phyloP scores from a whole-genome alignment of 2,329 filamentous ascomycete genomes.

The Byssothecium circinans region DNA sequence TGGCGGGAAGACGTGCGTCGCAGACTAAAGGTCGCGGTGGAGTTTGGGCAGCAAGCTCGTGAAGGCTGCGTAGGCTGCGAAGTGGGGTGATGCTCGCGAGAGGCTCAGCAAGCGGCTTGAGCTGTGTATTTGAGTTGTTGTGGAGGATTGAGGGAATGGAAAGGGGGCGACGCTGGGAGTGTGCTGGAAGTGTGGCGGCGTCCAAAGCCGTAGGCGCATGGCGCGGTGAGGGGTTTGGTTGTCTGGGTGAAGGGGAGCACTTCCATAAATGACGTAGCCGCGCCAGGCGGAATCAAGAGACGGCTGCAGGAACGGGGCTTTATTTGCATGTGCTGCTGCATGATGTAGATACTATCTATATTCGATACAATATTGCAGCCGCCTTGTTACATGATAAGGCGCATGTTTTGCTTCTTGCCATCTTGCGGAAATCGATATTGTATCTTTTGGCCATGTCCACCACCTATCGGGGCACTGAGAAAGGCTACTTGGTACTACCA shows the following conservation, averaged over 20 bases:
- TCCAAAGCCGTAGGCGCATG: background rate
- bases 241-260: background rate
- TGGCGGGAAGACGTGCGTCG: conserved; percentile 1
- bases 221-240: background rate
- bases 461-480: too few relatives aligned
- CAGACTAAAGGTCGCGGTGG: too few relatives aligned
- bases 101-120: background rate
- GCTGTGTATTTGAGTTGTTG: background rate
- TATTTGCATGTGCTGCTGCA: background rate
- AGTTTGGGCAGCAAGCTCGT: background rate
- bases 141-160: background rate
- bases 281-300: background rate
- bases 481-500: too few relatives aligned
- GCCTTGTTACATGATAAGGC: too few relatives aligned
- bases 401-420: too few relatives aligned
- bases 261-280: background rate
- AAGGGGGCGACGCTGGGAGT: background rate
- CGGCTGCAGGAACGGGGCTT: background rate
- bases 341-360: background rate
- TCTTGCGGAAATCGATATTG: too few relatives aligned
- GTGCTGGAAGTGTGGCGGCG: background rate
- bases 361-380: too few relatives aligned
- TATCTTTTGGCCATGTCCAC: too few relatives aligned
- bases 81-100: conserved; percentile 10
- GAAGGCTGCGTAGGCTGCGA: conserved; percentile 5